Conservation (phyloP, 164 flowering plant genomes). For the Stephania yunnanensis region DNA sequence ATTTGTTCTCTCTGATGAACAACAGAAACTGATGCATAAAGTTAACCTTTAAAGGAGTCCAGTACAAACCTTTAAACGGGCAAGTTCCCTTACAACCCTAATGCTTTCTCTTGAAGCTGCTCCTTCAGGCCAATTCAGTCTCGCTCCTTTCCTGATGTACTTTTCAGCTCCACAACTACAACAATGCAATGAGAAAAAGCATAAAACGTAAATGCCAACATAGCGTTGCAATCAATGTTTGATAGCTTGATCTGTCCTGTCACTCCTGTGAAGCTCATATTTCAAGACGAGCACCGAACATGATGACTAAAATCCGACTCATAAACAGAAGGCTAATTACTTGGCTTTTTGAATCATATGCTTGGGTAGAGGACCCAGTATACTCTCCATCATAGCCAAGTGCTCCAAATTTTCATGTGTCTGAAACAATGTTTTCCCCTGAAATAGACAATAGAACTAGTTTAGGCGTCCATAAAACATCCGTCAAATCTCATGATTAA, state of each 20-base stretch:
- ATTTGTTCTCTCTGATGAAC: no score
- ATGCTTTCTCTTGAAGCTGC: constrained; percentile 83
- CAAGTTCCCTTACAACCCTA: constrained; percentile 64
- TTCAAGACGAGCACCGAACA: neutral
- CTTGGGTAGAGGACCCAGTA: constrained; percentile 70
- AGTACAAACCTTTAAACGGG: constrained; percentile 48
- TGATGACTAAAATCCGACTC: neutral
- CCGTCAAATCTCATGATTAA: neutral
- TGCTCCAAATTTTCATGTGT: constrained; percentile 93
- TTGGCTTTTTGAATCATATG: constrained; percentile 56
- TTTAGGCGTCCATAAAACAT: constrained; percentile 5
- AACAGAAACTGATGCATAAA: neutral
- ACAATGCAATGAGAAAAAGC: neutral
- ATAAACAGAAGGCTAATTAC: constrained; percentile 30
- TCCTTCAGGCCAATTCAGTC: constrained; percentile 87
- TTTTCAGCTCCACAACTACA: constrained; percentile 60
- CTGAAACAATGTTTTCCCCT: constrained; percentile 83
- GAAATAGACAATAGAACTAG: constrained; percentile 14
- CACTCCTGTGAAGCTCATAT: neutral
- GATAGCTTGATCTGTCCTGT: neutral
- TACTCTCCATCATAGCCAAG: constrained; percentile 94
- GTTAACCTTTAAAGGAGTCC: neutral
- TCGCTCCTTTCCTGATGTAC: constrained; percentile 49
- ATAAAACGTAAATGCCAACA: neutral
- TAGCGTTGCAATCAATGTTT: neutral